Evolutionary conservation across 1,284 basidiomycete genomes (phyloP), one percentile per base, ranked within the genome.

Genomic region (Prillingera fragicola): DNA sequence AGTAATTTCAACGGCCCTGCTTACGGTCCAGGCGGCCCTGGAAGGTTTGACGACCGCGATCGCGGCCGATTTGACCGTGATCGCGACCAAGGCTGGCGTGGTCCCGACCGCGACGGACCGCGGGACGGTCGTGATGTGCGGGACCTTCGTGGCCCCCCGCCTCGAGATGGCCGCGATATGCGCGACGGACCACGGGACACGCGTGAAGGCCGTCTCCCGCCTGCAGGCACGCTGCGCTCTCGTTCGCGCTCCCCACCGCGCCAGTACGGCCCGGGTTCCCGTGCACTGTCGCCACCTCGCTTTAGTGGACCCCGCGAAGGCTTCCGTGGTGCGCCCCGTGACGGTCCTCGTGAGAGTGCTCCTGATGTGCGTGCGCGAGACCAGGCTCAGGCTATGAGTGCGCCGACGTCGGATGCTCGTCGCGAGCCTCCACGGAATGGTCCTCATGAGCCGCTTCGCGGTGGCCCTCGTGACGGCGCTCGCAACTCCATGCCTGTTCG

Each of bases 41-140:
- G n/a, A n/a, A n/a, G n/a, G n/a, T n/a, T n/a, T n/a, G n/a, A n/a
- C n/a, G n/a, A n/a, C n/a, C n/a, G n/a, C n/a, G 23, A 33, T 10
- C 17, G 9, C 14, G 21, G 18, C 18, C 34, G 34, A 37, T 15
- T 24, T 19, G 21, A 14, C 26, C n/a, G 38, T 12, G 38, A 39
- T 5, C 35, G 35, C 24, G 35, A 37, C 35, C 24, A 25, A 10
- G 35, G 35, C n/a, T 37, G 35, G 35, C 35, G 35, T 12, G 14
- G n/a, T 13, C 38, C 31, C 25, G 46, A 38, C 8, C 25, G 32
- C 18, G 43, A 39, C 24, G 38, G 39, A 29, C 22, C 28, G 17
- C 29, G 35, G 22, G 43, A 44, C 17, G 32, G 33, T 19, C 41
- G 41, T 19, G 37, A 38, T 19, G 37, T 27, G 9, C 24, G 37